phyloP scores from a whole-genome alignment of 352 stramenopile species.

The Plasmopara halstedii region DNA sequence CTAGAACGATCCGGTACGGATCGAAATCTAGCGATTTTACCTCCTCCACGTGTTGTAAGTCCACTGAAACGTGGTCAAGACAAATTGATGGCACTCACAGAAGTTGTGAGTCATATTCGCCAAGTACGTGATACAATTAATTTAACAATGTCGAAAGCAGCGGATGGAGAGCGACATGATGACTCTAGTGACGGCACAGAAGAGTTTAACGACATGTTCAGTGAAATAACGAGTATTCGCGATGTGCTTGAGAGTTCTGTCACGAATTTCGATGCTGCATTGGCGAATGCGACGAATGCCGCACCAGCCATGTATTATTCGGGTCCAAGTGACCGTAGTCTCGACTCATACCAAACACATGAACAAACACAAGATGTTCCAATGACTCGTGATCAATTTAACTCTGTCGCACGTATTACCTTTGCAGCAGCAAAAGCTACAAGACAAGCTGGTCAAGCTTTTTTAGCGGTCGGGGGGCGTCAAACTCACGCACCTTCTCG shows the following conservation, averaged over 20 bases:
- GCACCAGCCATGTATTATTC: conserved; percentile 30
- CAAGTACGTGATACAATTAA: conserved; percentile 64
- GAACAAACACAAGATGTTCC: conserved; percentile 12
- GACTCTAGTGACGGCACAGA: conserved; percentile 22
- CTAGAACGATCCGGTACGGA: conserved; percentile 11
- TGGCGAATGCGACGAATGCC: conserved; percentile 34
- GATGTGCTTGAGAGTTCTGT: conserved; percentile 45
- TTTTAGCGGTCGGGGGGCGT: conserved; percentile 38
- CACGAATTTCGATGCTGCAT: conserved; percentile 37
- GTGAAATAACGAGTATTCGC: conserved; percentile 45
- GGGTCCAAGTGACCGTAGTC: conserved; percentile 17
- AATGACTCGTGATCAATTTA: conserved; percentile 47
- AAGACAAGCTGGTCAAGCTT: conserved; percentile 43
- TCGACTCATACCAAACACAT: conserved; percentile 10
- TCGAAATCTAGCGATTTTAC: conserved; percentile 15
- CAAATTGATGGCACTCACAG: conserved; percentile 41
- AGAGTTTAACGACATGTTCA: conserved; percentile 46
- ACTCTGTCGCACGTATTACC: conserved; percentile 50
- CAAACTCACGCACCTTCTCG: neutral
- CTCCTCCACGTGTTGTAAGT: conserved; percentile 9
- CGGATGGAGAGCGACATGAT: conserved; percentile 23
- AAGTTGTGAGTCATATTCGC: conserved; percentile 59
- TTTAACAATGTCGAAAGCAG: conserved; percentile 47
- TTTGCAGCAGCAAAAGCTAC: conserved; percentile 55
- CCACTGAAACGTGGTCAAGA: conserved; percentile 28